Conservation (phyloP, 768 basidiomycete genomes). For the Clitopilus passeckerianus region DNA sequence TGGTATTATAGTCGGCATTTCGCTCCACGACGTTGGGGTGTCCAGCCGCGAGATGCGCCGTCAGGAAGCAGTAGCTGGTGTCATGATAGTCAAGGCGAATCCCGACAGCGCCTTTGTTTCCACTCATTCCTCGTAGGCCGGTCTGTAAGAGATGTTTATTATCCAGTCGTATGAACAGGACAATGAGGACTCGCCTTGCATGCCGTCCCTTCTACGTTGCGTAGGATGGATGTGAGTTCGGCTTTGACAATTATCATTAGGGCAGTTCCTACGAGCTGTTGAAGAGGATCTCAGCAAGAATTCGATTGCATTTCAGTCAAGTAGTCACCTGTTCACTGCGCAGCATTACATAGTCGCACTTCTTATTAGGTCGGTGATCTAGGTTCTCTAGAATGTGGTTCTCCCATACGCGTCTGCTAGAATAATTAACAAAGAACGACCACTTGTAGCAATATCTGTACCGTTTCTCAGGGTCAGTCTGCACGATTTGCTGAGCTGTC, state of each 20-base stretch:
- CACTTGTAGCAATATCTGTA: slow-evolving; percentile 20
- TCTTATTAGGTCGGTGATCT: slow-evolving; percentile 61
- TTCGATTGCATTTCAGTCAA: slow-evolving; percentile 1
- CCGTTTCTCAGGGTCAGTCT: slow-evolving; percentile 93
- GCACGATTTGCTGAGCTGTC: slow-evolving; percentile 95
- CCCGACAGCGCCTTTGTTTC: slow-evolving; percentile 95
- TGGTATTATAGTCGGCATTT: slow-evolving; percentile 89
- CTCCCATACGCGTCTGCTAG: slow-evolving; percentile 82
- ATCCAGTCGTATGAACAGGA: neutral
- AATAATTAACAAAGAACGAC: neutral
- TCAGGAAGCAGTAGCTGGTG: slow-evolving; percentile 91
- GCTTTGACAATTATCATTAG: slow-evolving; percentile 80
- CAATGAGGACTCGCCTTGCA: slow-evolving; percentile 61
- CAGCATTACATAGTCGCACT: slow-evolving; percentile 74
- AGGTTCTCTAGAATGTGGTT: slow-evolving; percentile 74
- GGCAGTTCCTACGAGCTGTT: slow-evolving; percentile 91
- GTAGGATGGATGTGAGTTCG: slow-evolving; percentile 71
- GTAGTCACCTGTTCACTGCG: slow-evolving; percentile 82
- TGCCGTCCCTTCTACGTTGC: slow-evolving; percentile 88
- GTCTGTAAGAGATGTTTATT: slow-evolving; percentile 41
- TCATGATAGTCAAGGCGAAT: slow-evolving; percentile 91
- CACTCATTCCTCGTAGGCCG: slow-evolving; percentile 90
- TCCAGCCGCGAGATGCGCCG: slow-evolving; percentile 96
- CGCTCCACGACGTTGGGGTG: slow-evolving; percentile 87
- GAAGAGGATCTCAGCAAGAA: slow-evolving; percentile 7